Evolutionary conservation across 2,329 filamentous ascomycete genomes (phyloP).

Genomic region (Penicillium sp.): DNA sequence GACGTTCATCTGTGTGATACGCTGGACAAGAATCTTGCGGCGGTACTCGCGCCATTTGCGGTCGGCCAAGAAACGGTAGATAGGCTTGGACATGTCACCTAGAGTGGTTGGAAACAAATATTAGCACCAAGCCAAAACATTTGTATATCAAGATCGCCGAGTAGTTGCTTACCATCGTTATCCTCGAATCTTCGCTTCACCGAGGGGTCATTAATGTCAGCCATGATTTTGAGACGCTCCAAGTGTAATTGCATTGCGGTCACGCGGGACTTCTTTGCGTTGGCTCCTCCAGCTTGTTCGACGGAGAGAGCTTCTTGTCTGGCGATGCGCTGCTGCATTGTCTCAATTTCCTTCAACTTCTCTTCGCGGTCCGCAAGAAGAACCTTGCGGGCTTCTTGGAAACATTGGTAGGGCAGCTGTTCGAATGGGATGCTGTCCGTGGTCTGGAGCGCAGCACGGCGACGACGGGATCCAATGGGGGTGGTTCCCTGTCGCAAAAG

Average conservation of each 20-base stretch:
- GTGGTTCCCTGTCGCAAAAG: slow-evolving; percentile 69
- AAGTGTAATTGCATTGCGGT: slow-evolving; percentile 70
- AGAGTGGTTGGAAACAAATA: slow-evolving; percentile 5
- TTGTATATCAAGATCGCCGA: neutral
- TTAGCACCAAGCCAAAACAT: slow-evolving; percentile 21
- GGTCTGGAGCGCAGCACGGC: slow-evolving; percentile 71
- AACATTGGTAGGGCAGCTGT: slow-evolving; percentile 93
- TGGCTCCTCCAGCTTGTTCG: slow-evolving; percentile 62
- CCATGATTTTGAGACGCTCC: slow-evolving; percentile 80
- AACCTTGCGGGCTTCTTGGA: slow-evolving; percentile 90
- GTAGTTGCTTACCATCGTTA: slow-evolving; percentile 66
- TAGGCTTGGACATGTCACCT: slow-evolving; percentile 96
- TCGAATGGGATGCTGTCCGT: slow-evolving; percentile 78
- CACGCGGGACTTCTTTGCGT: slow-evolving; percentile 67
- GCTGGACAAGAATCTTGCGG: slow-evolving; percentile 76
- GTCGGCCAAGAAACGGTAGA: slow-evolving; percentile 89
- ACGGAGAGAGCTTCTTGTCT: slow-evolving; percentile 63
- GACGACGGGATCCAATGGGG: slow-evolving; percentile 81
- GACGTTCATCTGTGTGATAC: slow-evolving; percentile 82
- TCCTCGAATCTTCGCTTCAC: slow-evolving; percentile 96
- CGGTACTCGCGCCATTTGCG: slow-evolving; percentile 85
- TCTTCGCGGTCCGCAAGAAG: slow-evolving; percentile 76
- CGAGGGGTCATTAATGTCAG: slow-evolving; percentile 91
- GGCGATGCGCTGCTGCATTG: slow-evolving; percentile 68
- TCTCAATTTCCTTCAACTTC: slow-evolving; percentile 74